Evolutionary conservation across 495 filamentous ascomycete species (phyloP).

Genomic region (Neurospora sublineolata): DNA sequence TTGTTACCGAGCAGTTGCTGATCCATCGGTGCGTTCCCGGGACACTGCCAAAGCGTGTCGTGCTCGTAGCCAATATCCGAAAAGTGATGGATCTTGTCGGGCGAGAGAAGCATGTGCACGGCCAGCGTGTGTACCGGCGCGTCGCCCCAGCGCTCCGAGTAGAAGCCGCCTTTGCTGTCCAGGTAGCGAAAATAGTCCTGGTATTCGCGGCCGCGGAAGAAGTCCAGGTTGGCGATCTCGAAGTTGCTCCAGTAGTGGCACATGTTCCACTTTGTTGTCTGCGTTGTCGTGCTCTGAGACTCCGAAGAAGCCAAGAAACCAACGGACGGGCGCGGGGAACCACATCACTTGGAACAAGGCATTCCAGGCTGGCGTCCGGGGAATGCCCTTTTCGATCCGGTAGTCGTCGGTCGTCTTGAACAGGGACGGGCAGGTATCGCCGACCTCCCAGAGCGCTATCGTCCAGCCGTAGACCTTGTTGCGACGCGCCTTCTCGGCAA

Average conservation of each 20-base stretch:
- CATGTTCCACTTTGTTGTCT: slow-evolving; percentile 36
- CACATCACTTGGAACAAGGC: slow-evolving; percentile 28
- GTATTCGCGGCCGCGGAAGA: slow-evolving; percentile 38
- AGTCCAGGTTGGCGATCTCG: slow-evolving; percentile 43
- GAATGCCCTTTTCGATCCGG: slow-evolving; percentile 24
- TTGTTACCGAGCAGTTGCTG: slow-evolving; percentile 26
- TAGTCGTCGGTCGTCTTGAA: slow-evolving; percentile 36
- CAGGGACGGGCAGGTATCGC: slow-evolving; percentile 36
- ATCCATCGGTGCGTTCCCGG: slow-evolving; percentile 31
- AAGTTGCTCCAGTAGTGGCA: slow-evolving; percentile 52
- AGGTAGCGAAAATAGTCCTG: slow-evolving; percentile 37
- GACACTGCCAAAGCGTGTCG: slow-evolving; percentile 36
- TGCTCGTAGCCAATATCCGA: slow-evolving; percentile 43
- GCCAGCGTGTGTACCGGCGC: slow-evolving; percentile 43
- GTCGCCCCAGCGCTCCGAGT: slow-evolving; percentile 48
- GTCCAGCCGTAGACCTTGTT: slow-evolving; percentile 43
- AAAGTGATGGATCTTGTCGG: slow-evolving; percentile 42
- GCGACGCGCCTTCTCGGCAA: slow-evolving; percentile 40
- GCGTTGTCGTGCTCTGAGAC: slow-evolving; percentile 16
- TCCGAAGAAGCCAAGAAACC: slow-evolving; percentile 24
- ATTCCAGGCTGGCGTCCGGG: slow-evolving; percentile 26
- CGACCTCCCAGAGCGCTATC: slow-evolving; percentile 39
- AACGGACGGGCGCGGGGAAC: slow-evolving; percentile 29
- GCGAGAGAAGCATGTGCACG: slow-evolving; percentile 36
- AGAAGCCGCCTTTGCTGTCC: slow-evolving; percentile 40